Evolutionary conservation across 2,329 filamentous ascomycete species (phyloP).

Genomic region (Furcasterigmium furcatum): DNA sequence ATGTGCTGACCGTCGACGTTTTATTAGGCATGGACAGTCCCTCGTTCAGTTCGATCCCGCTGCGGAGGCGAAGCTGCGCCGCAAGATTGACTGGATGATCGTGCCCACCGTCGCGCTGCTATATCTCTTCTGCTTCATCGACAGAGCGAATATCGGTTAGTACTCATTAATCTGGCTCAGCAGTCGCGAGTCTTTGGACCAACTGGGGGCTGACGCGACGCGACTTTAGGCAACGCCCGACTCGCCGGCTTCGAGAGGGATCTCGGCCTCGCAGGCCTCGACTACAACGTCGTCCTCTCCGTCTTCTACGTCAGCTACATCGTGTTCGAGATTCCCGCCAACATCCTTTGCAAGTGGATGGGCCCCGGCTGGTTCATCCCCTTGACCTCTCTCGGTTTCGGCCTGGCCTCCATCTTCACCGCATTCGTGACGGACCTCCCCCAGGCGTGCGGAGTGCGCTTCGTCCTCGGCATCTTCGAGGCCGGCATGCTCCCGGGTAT

Average conservation of each 20-base stretch:
- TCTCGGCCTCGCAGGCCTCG: slow-evolving; percentile 33
- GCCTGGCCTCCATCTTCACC: slow-evolving; percentile 33
- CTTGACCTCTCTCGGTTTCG: slow-evolving; percentile 34
- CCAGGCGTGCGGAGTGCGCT: slow-evolving; percentile 27
- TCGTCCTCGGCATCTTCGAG: slow-evolving; percentile 36
- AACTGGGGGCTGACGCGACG: neutral
- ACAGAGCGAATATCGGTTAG: slow-evolving; percentile 39
- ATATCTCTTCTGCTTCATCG: slow-evolving; percentile 38
- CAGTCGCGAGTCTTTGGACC: too few relatives aligned
- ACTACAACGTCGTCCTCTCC: slow-evolving; percentile 40
- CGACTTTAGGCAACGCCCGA: slow-evolving; percentile 29
- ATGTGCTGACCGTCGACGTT: neutral
- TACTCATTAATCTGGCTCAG: too few relatives aligned
- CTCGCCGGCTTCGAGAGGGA: slow-evolving; percentile 40
- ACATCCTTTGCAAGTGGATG: slow-evolving; percentile 39
- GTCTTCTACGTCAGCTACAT: slow-evolving; percentile 31
- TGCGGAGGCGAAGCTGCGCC: slow-evolving; percentile 30
- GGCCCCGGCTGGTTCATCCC: slow-evolving; percentile 34
- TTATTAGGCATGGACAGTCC: neutral
- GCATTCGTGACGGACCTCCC: slow-evolving; percentile 29
- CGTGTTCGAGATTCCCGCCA: slow-evolving; percentile 40
- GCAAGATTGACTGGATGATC: slow-evolving; percentile 37
- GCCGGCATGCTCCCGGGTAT: slow-evolving; percentile 30
- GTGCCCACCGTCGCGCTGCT: slow-evolving; percentile 37
- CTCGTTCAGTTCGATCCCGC: slow-evolving; percentile 16